phyloP scores from a whole-genome alignment of 2,329 filamentous ascomycete genomes.

The Mycosphaerella arachidis region DNA sequence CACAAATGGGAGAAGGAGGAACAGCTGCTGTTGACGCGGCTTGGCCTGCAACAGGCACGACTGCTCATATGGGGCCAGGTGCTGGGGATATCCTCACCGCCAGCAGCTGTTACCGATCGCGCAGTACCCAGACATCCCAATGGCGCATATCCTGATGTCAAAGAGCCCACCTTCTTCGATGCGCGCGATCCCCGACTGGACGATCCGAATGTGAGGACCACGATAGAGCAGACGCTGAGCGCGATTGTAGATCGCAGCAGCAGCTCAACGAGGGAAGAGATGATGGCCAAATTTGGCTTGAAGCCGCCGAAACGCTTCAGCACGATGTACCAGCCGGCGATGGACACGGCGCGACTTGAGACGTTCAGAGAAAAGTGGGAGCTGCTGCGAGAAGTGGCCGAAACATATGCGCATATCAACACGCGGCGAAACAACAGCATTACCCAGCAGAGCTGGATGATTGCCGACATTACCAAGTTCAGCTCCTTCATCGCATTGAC shows the following conservation, averaged over 20 bases:
- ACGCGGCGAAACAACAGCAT: conserved; percentile 29
- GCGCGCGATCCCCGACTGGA: conserved; percentile 41
- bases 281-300: conserved; percentile 45
- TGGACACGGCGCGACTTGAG: conserved; percentile 43
- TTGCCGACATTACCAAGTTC: conserved; percentile 40
- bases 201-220: conserved; percentile 34
- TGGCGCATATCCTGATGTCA: conserved; percentile 42
- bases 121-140: conserved; percentile 44
- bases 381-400: conserved; percentile 38
- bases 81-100: conserved; percentile 43
- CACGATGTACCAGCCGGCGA: conserved; percentile 36
- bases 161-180: conserved; percentile 43
- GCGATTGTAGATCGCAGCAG: conserved; percentile 44
- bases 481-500: conserved; percentile 39
- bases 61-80: conserved; percentile 48
- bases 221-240: conserved; percentile 39
- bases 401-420: conserved; percentile 32
- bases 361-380: conserved; percentile 44
- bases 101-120: conserved; percentile 39
- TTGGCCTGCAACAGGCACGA: conserved; percentile 46
- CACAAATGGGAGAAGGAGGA: conserved; percentile 42
- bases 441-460: conserved; percentile 37
- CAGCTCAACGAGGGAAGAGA: conserved; percentile 37
- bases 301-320: conserved; percentile 41
- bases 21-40: conserved; percentile 40